A percentile compares a stretch with the other conserved stretches of the same genome.
phyloP scores from a whole-genome alignment of 345 rosid genomes.

The Boechera divaricarpa region DNA sequence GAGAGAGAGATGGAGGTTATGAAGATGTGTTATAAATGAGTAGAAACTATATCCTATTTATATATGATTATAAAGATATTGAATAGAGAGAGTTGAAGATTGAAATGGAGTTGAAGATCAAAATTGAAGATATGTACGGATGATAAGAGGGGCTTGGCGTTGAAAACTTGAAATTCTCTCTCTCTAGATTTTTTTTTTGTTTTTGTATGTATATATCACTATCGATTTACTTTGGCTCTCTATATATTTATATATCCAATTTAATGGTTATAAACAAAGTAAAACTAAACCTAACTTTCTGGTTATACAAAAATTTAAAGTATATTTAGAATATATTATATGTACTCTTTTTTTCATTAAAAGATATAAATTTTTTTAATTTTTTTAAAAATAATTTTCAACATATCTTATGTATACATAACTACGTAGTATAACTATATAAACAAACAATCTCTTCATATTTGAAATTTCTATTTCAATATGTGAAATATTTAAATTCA shows the following conservation, averaged over 20 bases:
- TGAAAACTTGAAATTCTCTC: conserved; percentile 26
- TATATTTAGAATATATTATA: not conserved
- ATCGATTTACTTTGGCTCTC: not conserved
- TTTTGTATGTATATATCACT: too few species aligned
- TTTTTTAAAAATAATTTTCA: not conserved
- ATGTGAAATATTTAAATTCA: not conserved
- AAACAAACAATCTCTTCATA: not conserved
- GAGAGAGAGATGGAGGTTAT: not conserved
- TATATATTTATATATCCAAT: not conserved
- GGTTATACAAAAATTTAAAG: not conserved
- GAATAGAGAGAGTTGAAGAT: conserved; percentile 8
- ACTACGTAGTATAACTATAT: not conserved
- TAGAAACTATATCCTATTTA: conserved; percentile 11
- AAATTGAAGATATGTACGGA: conserved; percentile 44
- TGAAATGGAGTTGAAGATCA: conserved; percentile 30
- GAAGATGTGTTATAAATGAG: conserved; percentile 29
- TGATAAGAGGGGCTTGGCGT: conserved; percentile 37
- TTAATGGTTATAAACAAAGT: not conserved
- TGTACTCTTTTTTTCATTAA: too few species aligned
- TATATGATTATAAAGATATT: conserved; percentile 26
- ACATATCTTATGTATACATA: not conserved
- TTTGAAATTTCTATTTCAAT: not conserved
- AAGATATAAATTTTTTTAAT: too few species aligned
- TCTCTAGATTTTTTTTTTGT: not conserved
- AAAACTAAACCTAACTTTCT: not conserved